Conservation (phyloP, 495 filamentous ascomycete genomes). For the Penicillium angulare region DNA sequence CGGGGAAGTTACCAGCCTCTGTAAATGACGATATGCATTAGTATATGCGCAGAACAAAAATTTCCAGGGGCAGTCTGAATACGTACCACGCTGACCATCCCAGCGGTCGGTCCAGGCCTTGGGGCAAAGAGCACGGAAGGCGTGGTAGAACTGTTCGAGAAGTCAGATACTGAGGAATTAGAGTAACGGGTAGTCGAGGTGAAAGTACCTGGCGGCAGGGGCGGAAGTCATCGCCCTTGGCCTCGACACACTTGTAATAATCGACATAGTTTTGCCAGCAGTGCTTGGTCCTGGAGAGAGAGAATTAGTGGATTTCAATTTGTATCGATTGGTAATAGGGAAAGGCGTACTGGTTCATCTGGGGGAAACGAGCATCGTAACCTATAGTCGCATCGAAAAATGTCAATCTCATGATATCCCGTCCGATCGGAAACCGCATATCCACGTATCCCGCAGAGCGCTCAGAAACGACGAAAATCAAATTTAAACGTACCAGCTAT, state of each 20-base stretch:
- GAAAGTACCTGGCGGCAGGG: constrained; percentile 87
- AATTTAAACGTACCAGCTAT: constrained; percentile 44
- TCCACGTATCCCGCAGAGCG: constrained; percentile 8
- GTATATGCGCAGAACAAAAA: constrained; percentile 6
- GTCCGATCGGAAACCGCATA: constrained; percentile 15
- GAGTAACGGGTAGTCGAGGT: background rate
- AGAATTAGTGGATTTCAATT: constrained; percentile 7
- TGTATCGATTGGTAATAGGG: background rate
- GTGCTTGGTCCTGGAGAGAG: constrained; percentile 60
- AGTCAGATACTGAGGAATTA: constrained; percentile 5
- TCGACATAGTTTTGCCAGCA: constrained; percentile 99
- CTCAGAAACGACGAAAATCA: constrained; percentile 15
- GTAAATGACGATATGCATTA: constrained; percentile 17
- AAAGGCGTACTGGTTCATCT: constrained; percentile 79
- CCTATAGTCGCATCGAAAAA: constrained; percentile 53
- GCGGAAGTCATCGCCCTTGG: constrained; percentile 98
- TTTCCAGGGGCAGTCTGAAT: constrained; percentile 20
- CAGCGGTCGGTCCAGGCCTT: constrained; percentile 91
- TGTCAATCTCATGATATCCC: constrained; percentile 29
- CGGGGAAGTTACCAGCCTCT: constrained; percentile 93
- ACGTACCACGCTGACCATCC: constrained; percentile 95
- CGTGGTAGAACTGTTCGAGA: constrained; percentile 75
- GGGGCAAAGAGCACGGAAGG: constrained; percentile 96
- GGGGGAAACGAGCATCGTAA: constrained; percentile 98
- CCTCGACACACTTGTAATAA: constrained; percentile 98